A percentile compares a stretch with the other conserved stretches of the same genome.
Evolutionary conservation across 2,329 filamentous ascomycete genomes (phyloP).

Genomic region (Dactylella cylindrospora): DNA sequence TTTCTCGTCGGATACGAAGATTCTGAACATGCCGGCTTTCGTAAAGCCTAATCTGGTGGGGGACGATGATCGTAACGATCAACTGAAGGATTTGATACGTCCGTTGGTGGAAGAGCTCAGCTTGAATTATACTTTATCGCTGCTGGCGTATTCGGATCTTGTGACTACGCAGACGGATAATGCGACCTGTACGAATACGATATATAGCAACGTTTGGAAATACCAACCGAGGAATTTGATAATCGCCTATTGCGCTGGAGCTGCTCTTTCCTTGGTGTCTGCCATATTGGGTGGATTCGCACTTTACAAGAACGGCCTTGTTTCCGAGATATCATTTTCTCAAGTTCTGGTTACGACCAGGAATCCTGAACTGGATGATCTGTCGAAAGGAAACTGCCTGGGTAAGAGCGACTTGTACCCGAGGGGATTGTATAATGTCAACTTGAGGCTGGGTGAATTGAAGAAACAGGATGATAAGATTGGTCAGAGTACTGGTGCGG

Average conservation of each 20-base stretch:
- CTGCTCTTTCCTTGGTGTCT: slow-evolving; percentile 10
- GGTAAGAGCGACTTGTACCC: slow-evolving; percentile 26
- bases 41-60: slow-evolving; percentile 11
- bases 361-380: slow-evolving; percentile 31
- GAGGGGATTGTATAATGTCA: slow-evolving; percentile 6
- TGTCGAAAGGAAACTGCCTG: slow-evolving; percentile 32
- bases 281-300: slow-evolving; percentile 21
- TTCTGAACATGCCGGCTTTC: slow-evolving; percentile 31
- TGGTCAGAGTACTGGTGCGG: slow-evolving; percentile 8
- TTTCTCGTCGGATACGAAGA: slow-evolving; percentile 10
- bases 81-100: slow-evolving; percentile 17
- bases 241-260: slow-evolving; percentile 16
- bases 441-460: slow-evolving; percentile 28
- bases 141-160: slow-evolving; percentile 13
- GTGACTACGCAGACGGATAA: slow-evolving; percentile 2
- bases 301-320: slow-evolving; percentile 21
- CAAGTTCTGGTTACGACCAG: slow-evolving; percentile 37
- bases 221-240: slow-evolving; percentile 31
- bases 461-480: slow-evolving; percentile 14
- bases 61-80: slow-evolving; percentile 3
- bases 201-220: slow-evolving; percentile 30
- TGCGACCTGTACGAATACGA: slow-evolving; percentile 25
- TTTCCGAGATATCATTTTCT: slow-evolving; percentile 34
- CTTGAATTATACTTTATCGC: slow-evolving; percentile 30
- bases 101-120: slow-evolving; percentile 27